phyloP scores from a whole-genome alignment of 176 grass and related monocot genomes.

The Eleusine indica region DNA sequence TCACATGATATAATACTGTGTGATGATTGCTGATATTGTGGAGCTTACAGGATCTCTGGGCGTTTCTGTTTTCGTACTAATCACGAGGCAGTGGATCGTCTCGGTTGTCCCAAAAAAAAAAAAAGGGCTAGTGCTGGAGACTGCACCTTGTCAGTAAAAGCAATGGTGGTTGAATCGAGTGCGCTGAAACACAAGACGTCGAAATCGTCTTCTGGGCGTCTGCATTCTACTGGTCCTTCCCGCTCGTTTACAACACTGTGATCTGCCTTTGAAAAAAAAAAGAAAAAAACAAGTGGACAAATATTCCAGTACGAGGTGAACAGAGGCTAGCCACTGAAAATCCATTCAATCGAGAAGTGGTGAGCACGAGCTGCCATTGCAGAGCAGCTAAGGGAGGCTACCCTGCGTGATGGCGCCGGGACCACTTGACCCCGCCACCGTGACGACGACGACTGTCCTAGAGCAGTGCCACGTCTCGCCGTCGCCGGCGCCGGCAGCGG shows the following conservation, averaged over 20 bases:
- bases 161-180: background rate
- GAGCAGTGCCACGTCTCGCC: slow-evolving; percentile 34
- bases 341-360: background rate
- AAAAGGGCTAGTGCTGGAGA: too few relatives aligned
- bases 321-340: background rate
- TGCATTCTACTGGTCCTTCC: background rate
- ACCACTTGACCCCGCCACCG: background rate
- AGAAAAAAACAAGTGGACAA: background rate
- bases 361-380: background rate
- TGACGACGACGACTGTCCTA: slow-evolving; percentile 20
- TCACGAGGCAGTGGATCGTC: background rate
- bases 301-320: background rate
- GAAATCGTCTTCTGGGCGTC: background rate
- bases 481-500: slow-evolving; percentile 16
- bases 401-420: background rate
- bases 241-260: background rate
- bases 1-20: background rate
- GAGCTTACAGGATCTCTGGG: background rate
- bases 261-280: background rate
- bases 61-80: background rate
- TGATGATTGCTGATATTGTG: background rate
- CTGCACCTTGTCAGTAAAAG: background rate
- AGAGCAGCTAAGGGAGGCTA: background rate
- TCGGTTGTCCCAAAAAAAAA: background rate
- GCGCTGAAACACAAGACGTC: background rate